Percentiles rank a stretch among this genome's conserved stretches.
Conservation (phyloP, 2,329 filamentous ascomycete genomes). For the Microdochium bolleyi region DNA sequence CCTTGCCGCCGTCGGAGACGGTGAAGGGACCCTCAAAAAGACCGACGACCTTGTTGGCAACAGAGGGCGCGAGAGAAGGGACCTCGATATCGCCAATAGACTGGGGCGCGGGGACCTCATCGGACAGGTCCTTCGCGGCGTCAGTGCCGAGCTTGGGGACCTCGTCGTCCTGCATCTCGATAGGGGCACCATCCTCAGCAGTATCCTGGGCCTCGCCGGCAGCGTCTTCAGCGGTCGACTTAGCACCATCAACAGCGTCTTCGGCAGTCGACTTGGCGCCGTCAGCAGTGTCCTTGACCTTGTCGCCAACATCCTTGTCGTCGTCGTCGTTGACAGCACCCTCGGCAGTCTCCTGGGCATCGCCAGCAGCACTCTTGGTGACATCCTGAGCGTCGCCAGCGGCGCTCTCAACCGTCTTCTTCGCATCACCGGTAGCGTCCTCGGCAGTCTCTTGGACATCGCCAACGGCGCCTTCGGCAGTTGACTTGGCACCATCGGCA, state of each 20-base stretch:
- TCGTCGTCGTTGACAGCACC: constrained; percentile 9
- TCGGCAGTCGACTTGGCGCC: constrained; percentile 11
- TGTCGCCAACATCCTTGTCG: constrained; percentile 11
- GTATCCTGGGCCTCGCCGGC: constrained; percentile 25
- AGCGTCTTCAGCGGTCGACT: constrained; percentile 7
- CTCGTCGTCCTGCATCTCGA: constrained; percentile 6
- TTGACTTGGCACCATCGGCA: constrained; percentile 10
- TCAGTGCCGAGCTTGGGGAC: neutral
- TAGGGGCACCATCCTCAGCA: constrained; percentile 18
- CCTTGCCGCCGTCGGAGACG: constrained; percentile 46
- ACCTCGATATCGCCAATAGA: constrained; percentile 23
- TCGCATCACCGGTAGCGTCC: constrained; percentile 19
- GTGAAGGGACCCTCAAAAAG: constrained; percentile 40
- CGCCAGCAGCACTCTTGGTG: constrained; percentile 5
- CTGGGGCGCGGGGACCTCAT: constrained; percentile 9
- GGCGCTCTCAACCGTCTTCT: constrained; percentile 29
- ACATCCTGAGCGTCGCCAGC: too few relatives aligned
- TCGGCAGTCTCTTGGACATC: constrained; percentile 4
- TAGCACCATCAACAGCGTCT: constrained; percentile 10
- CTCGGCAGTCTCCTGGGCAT: constrained; percentile 11
- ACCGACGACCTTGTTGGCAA: constrained; percentile 29
- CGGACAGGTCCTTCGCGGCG: constrained; percentile 6
- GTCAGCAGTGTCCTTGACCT: constrained; percentile 11
- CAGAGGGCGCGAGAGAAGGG: constrained; percentile 31
- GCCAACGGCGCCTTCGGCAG: constrained; percentile 14